Evolutionary conservation across 495 filamentous ascomycete species (phyloP).

Genomic region (Rusavskia elegans): DNA sequence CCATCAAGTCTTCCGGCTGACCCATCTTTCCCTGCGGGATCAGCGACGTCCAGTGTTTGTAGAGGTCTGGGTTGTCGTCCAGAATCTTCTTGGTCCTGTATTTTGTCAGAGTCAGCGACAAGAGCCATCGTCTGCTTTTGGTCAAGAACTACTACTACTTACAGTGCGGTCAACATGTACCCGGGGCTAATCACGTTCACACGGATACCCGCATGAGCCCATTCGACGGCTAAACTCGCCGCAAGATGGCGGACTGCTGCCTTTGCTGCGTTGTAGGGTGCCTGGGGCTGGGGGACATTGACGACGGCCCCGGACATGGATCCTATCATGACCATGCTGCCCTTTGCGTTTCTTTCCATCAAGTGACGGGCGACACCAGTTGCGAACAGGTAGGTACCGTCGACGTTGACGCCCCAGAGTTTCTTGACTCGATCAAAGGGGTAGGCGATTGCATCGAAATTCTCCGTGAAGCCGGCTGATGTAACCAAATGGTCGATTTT

Average conservation of each 20-base stretch:
- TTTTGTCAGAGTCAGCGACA: too few species aligned
- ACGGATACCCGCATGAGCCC: constrained; percentile 68
- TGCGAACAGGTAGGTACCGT: constrained; percentile 85
- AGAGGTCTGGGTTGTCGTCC: constrained; percentile 77
- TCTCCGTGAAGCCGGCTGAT: constrained; percentile 91
- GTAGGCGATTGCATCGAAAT: constrained; percentile 80
- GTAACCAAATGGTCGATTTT: constrained; percentile 86
- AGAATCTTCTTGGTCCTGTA: constrained; percentile 85
- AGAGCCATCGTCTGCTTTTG: not conserved
- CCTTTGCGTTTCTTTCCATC: constrained; percentile 60
- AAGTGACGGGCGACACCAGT: constrained; percentile 74
- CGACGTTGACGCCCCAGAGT: constrained; percentile 86
- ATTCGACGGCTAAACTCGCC: constrained; percentile 71
- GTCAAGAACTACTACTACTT: constrained; percentile 15
- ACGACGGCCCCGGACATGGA: constrained; percentile 89
- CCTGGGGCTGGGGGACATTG: constrained; percentile 88
- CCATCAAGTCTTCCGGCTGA: constrained; percentile 81
- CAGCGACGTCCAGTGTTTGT: constrained; percentile 73
- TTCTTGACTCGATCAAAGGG: constrained; percentile 78
- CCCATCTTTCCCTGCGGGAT: constrained; percentile 92
- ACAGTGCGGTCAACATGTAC: constrained; percentile 91
- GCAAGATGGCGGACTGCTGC: constrained; percentile 77
- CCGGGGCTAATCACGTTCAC: constrained; percentile 87
- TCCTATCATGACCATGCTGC: constrained; percentile 87
- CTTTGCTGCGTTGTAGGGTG: constrained; percentile 82